Evolutionary conservation across 257 asterid species (phyloP), one percentile per base, ranked within the genome.

Genomic region (Marsdenia floribunda): DNA sequence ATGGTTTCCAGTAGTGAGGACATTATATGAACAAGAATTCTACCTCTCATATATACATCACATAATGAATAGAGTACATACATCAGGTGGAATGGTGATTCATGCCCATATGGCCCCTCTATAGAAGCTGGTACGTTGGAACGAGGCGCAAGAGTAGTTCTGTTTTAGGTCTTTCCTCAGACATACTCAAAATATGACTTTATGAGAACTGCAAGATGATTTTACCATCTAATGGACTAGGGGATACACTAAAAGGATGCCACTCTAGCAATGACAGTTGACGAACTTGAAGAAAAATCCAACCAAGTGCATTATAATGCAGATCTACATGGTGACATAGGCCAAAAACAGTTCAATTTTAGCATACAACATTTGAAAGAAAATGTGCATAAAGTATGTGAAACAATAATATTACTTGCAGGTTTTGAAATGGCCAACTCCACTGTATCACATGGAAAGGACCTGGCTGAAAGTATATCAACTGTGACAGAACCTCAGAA

Each of bases 41-140:
- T n/a, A n/a, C n/a, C n/a, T n/a, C n/a, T n/a, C n/a, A n/a, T n/a
- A n/a, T n/a, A n/a, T n/a, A n/a, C n/a, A n/a, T n/a, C n/a, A n/a
- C n/a, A n/a, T n/a, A n/a, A n/a, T n/a, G n/a, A n/a, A n/a, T n/a
- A n/a, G n/a, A n/a, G n/a, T n/a, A n/a, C n/a, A n/a, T n/a, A n/a
- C n/a, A n/a, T n/a, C n/a, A n/a, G n/a, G n/a, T n/a, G n/a, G n/a
- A n/a, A n/a, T n/a, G n/a, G n/a, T 0, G 91, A 89, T 83, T 86
- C 97, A 81, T 92, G 96, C 18, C 98, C 98, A 71, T 92, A 92
- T 69, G 98, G 98, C 79, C 98, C 98, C 79, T 92, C 98, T n/a
- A n/a, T 81, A 0, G 86, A 92, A 61, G 86, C 96, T 0, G 91
- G 83, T 64, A 92, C 57, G 58, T 81, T 85, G 61, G 82, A 53